Evolutionary conservation across 441 rosid genomes (phyloP).

Genomic region (Dalechampia spathulata): DNA sequence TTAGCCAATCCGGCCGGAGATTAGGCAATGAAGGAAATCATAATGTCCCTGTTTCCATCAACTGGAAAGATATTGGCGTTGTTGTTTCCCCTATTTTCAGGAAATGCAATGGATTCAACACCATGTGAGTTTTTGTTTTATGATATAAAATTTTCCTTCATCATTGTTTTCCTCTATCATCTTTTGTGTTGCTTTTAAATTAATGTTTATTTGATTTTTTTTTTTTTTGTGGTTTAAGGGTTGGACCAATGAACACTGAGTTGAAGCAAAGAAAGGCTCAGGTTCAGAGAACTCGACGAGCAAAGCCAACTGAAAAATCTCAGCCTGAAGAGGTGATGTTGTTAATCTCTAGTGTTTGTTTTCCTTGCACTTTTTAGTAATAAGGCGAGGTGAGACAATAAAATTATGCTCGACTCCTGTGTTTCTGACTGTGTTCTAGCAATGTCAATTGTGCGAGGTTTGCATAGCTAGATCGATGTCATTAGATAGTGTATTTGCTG

Average conservation of each 20-base stretch:
- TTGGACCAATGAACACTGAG: constrained; percentile 62
- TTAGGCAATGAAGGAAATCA: constrained; percentile 20
- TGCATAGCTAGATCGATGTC: too few relatives aligned
- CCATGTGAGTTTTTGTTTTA: constrained; percentile 50
- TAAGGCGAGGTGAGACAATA: neutral
- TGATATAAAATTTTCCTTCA: neutral
- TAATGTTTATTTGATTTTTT: constrained; percentile 3
- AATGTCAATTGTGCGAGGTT: neutral
- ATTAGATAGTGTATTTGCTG: too few relatives aligned
- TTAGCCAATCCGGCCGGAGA: constrained; percentile 28
- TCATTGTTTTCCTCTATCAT: neutral
- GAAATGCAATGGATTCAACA: constrained; percentile 34
- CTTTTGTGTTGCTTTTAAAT: neutral
- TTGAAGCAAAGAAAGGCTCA: constrained; percentile 37
- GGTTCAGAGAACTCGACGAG: constrained; percentile 26
- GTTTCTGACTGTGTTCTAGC: neutral
- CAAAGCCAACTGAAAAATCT: constrained; percentile 36
- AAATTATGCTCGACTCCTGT: neutral
- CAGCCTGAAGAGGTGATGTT: constrained; percentile 53
- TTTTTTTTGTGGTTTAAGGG: constrained; percentile 26
- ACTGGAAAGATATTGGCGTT: constrained; percentile 51
- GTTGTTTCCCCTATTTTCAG: constrained; percentile 31
- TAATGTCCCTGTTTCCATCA: constrained; percentile 22
- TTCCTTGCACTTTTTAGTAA: neutral
- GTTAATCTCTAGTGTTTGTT: neutral